Conservation (phyloP, 257 asterid genomes). For the Nicotiana paniculata region DNA sequence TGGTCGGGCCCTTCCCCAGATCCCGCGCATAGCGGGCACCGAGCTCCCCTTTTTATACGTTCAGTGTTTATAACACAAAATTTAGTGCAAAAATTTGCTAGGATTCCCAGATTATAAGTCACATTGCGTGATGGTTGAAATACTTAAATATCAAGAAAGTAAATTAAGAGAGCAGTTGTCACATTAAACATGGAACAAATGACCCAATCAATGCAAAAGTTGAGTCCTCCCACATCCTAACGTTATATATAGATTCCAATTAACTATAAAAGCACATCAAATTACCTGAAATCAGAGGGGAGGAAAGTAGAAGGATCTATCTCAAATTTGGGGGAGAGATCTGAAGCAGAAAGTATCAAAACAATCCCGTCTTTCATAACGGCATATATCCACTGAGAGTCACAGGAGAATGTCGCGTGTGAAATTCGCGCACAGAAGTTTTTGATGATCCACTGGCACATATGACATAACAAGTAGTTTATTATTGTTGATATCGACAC, state of each 20-base stretch:
- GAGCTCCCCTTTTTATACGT: no score
- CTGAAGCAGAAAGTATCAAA: conserved; percentile 45
- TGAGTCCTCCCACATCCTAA: not conserved
- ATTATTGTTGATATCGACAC: not conserved
- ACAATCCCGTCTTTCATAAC: conserved; percentile 56
- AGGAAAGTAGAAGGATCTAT: conserved; percentile 63
- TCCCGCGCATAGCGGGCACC: no score
- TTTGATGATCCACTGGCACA: conserved; percentile 55
- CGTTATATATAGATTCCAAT: not conserved
- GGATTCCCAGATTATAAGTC: not conserved
- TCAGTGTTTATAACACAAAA: no score
- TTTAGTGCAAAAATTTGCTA: no score
- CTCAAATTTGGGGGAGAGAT: conserved; percentile 57
- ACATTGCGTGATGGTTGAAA: not conserved
- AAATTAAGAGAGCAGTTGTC: not conserved
- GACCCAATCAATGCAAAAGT: not conserved
- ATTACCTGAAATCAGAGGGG: conserved; percentile 37
- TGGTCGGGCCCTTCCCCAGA: no score
- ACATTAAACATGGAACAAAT: not conserved
- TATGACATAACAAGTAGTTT: not conserved
- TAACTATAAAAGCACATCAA: not conserved
- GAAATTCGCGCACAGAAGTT: conserved; percentile 54
- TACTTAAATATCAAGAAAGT: not conserved
- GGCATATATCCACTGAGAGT: conserved; percentile 45
- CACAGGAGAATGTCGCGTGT: conserved; percentile 59